phyloP scores from a whole-genome alignment of 345 rosid species.

The Iberis pinnata region DNA sequence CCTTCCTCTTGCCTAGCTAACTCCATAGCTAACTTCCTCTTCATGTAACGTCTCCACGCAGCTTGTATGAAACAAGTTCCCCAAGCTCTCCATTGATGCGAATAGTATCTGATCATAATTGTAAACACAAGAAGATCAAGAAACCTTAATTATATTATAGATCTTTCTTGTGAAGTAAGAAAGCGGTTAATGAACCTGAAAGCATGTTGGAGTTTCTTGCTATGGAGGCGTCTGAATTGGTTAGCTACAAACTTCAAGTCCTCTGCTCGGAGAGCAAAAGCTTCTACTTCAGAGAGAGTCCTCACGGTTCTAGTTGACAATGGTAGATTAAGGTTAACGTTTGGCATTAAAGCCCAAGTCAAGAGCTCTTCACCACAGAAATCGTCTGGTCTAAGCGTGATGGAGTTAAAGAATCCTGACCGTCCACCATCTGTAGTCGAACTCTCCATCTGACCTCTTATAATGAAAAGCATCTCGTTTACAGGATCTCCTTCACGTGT shows the following conservation, averaged over 20 bases:
- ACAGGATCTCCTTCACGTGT: slow-evolving; percentile 84
- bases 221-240: slow-evolving; percentile 76
- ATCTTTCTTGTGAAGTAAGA: neutral
- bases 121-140: neutral
- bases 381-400: slow-evolving; percentile 61
- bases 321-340: slow-evolving; percentile 47
- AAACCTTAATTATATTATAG: no score
- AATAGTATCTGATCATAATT: slow-evolving; percentile 52
- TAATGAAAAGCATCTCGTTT: slow-evolving; percentile 77
- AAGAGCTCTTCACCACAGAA: slow-evolving; percentile 87
- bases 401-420: slow-evolving; percentile 70
- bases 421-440: slow-evolving; percentile 82
- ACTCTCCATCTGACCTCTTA: slow-evolving; percentile 86
- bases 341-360: slow-evolving; percentile 73
- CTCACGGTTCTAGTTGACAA: slow-evolving; percentile 63
- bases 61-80: slow-evolving; percentile 71
- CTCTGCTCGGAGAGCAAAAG: slow-evolving; percentile 64
- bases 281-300: slow-evolving; percentile 60
- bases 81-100: slow-evolving; percentile 91
- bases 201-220: slow-evolving; percentile 86
- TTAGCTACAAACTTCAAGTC: slow-evolving; percentile 71
- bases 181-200: slow-evolving; percentile 33
- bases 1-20: slow-evolving; percentile 53
- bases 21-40: slow-evolving; percentile 58
- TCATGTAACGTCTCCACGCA: slow-evolving; percentile 60